Evolutionary conservation across 2,329 filamentous ascomycete species (phyloP), one percentile per base, ranked within the genome.

Genomic region (Lanzia echinophila): DNA sequence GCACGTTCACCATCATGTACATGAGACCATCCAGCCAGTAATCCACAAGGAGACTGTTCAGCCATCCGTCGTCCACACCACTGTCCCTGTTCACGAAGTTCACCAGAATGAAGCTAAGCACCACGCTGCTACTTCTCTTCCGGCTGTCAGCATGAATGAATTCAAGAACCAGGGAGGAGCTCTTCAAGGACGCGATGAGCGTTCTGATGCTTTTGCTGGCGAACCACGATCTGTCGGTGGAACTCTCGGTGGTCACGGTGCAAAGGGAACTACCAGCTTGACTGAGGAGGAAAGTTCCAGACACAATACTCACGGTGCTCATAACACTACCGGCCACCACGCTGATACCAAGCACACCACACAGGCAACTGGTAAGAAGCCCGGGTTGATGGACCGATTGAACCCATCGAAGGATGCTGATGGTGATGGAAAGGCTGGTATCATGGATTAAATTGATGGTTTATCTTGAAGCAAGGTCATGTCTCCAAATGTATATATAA

Each of bases 41-140:
- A 73, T 90, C 34, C 75, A 89, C 48, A 87, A 87, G 66, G 82
- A 88, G 60, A 81, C 78, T 1, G 73, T 88, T 28, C 79, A 86
- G 59, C 84, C 83, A 1, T 75, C 81, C 15, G 78, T 89, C 3
- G 75, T 88, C 1, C 87, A 90, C 72, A 88, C 82, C 22, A 88
- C 83, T 1, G 75, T 86, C 0, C 86, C 86, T 0, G 77, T 90
- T 41, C 86, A 89, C 60, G 86, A 90, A 70, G 78, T 79, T 2
- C 86, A 89, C 65, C 82, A 88, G 62, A 81, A 84, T 48, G 74
- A 79, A 13, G 75, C 84, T 1, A 77, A 86, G 56, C 81, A 87
- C 65, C 86, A 90, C 65, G 74, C 76, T 42, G 77, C 82, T 1
- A 82, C 83, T 0, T 75, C 79, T 3, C 74, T 89, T 0, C 85